Percentiles rank a stretch among this genome's conserved stretches.
Conservation (phyloP, 2,329 filamentous ascomycete species). For the Verruconis gallopava region DNA sequence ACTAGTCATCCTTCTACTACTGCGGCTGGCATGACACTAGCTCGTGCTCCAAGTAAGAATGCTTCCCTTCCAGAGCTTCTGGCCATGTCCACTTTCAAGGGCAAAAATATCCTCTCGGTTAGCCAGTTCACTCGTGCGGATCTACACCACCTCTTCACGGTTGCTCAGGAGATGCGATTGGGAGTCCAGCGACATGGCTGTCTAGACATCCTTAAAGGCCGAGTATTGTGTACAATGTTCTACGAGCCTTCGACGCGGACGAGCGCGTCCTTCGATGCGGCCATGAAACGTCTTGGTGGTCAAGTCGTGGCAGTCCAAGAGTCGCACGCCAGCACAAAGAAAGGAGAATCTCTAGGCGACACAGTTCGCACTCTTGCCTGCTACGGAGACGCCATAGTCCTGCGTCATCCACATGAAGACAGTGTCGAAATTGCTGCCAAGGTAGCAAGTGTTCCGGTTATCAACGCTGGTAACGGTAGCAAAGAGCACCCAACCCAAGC, state of each 20-base stretch:
- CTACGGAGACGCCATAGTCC: constrained; percentile 90
- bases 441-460: constrained; percentile 79
- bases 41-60: constrained; percentile 40
- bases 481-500: constrained; percentile 96
- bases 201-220: constrained; percentile 72
- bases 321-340: constrained; percentile 74
- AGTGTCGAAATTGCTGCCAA: constrained; percentile 74
- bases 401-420: constrained; percentile 76
- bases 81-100: constrained; percentile 72
- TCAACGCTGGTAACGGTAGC: constrained; percentile 94
- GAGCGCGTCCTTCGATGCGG: constrained; percentile 89
- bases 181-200: constrained; percentile 88
- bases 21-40: constrained; percentile 28
- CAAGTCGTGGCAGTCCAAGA: constrained; percentile 73
- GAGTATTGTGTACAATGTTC: constrained; percentile 84
- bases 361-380: constrained; percentile 86
- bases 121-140: constrained; percentile 80
- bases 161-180: constrained; percentile 94
- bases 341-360: constrained; percentile 88
- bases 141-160: constrained; percentile 85
- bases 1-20: constrained; percentile 22
- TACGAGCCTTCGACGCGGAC: constrained; percentile 96
- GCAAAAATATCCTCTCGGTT: constrained; percentile 81
- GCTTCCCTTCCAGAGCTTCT: constrained; percentile 57
- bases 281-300: constrained; percentile 95